A percentile compares a stretch with the other conserved stretches of the same genome.
phyloP scores from a whole-genome alignment of 1,139 yeast species.

The Nematodospora anomalae region DNA sequence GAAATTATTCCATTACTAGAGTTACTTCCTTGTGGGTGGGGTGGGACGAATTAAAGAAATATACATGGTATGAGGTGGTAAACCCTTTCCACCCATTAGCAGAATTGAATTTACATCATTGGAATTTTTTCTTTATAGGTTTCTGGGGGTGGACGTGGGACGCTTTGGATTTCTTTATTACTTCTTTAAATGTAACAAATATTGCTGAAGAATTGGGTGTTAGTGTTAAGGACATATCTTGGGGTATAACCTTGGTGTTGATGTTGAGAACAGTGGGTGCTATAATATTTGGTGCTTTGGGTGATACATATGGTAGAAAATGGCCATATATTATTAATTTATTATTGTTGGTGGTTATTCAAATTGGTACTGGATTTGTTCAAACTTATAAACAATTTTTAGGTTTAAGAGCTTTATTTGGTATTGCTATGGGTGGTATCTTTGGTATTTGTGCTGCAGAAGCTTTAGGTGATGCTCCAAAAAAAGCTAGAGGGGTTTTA shows the following conservation, averaged over 20 bases:
- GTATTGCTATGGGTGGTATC: constrained; percentile 46
- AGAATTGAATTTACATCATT: constrained; percentile 31
- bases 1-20: constrained; percentile 29
- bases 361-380: constrained; percentile 44
- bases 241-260: constrained; percentile 48
- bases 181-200: constrained; percentile 32
- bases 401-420: constrained; percentile 42
- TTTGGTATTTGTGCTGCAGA: constrained; percentile 42
- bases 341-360: constrained; percentile 32
- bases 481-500: constrained; percentile 38
- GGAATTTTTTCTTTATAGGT: constrained; percentile 38
- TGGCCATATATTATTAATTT: constrained; percentile 39
- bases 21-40: constrained; percentile 34
- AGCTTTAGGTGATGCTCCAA: constrained; percentile 40
- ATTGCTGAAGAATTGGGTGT: constrained; percentile 31
- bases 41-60: constrained; percentile 28
- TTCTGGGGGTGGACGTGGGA: constrained; percentile 47
- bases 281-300: constrained; percentile 36
- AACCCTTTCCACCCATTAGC: constrained; percentile 37
- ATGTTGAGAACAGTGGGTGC: constrained; percentile 49
- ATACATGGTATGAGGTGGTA: constrained; percentile 29
- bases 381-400: constrained; percentile 37
- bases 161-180: constrained; percentile 44
- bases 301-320: constrained; percentile 39
- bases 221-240: constrained; percentile 32